Evolutionary conservation across 2,329 filamentous ascomycete genomes (phyloP).

Genomic region (Albophoma yamanashiensis): DNA sequence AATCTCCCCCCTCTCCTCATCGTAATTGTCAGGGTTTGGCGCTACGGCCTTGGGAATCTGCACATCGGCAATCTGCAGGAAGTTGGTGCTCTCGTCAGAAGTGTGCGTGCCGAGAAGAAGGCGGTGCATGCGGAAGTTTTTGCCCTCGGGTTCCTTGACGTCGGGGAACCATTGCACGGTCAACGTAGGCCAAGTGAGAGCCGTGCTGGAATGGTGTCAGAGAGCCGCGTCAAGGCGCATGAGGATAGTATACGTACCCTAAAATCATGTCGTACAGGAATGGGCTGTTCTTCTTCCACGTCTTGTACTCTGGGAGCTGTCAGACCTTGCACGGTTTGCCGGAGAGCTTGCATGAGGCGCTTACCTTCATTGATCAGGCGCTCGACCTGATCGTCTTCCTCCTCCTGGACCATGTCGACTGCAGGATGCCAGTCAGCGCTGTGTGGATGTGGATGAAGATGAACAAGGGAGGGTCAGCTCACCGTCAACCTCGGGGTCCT

Average conservation of each 20-base stretch:
- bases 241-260: conserved; percentile 36
- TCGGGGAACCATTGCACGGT: conserved; percentile 98
- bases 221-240: no score
- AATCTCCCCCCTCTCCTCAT: conserved; percentile 85
- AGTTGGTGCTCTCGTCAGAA: conserved; percentile 74
- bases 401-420: conserved; percentile 44
- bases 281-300: conserved; percentile 99
- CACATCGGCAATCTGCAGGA: conserved; percentile 88
- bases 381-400: conserved; percentile 63
- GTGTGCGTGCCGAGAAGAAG: conserved; percentile 93
- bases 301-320: conserved; percentile 73
- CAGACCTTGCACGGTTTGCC: not conserved
- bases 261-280: conserved; percentile 98
- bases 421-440: conserved; percentile 3
- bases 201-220: conserved; percentile 46
- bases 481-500: conserved; percentile 26
- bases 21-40: conserved; percentile 74
- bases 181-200: conserved; percentile 92
- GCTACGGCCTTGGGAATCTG: conserved; percentile 73
- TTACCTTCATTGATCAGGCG: conserved; percentile 89
- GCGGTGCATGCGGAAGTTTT: conserved; percentile 79
- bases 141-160: conserved; percentile 76
- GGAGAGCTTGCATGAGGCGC: not conserved
- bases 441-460: not conserved
- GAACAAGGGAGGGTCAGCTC: conserved; percentile 4